A percentile compares a stretch with the other conserved stretches of the same genome.
Evolutionary conservation across 805 yeast species (phyloP).

Genomic region (Nakazawaea holstii): DNA sequence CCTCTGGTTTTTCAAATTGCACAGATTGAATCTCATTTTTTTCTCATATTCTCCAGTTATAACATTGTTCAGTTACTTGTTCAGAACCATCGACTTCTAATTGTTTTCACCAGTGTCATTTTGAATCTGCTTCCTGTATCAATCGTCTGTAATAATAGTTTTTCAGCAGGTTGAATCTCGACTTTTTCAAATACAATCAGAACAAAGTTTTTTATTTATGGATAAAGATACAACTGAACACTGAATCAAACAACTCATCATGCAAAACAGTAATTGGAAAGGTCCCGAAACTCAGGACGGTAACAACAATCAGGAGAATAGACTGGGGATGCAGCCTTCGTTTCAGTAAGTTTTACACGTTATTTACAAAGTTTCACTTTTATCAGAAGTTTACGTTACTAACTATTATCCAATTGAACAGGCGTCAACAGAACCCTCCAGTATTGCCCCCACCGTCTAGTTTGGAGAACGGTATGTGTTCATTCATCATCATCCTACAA

Average conservation of each 20-base stretch:
- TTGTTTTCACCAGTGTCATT: no score
- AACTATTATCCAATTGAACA: conserved; percentile 14
- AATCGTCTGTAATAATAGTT: no score
- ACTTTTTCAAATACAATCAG: no score
- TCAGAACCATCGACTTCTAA: no score
- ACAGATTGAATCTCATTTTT: neutral
- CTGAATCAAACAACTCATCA: neutral
- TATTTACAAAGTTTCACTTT: neutral
- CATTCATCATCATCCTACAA: neutral
- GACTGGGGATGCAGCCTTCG: conserved; percentile 22
- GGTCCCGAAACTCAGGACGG: conserved; percentile 11
- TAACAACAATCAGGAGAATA: conserved; percentile 14
- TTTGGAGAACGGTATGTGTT: conserved; percentile 42
- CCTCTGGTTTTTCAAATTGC: neutral
- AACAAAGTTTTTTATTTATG: neutral
- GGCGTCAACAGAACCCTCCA: conserved; percentile 46
- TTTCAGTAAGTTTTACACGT: conserved; percentile 19
- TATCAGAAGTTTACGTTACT: neutral
- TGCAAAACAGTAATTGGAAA: conserved; percentile 17
- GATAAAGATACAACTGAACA: neutral
- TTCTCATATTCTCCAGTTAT: no score
- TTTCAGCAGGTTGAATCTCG: no score
- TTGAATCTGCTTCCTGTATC: no score
- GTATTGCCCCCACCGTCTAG: conserved; percentile 54
- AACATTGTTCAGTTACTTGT: no score